A percentile compares a stretch with the other conserved stretches of the same genome.
These are phyloP conservation scores for Phialophora tarda DNA, from an alignment of 2,329 filamentous ascomycete species.

Conservation along the genomic window DNA sequence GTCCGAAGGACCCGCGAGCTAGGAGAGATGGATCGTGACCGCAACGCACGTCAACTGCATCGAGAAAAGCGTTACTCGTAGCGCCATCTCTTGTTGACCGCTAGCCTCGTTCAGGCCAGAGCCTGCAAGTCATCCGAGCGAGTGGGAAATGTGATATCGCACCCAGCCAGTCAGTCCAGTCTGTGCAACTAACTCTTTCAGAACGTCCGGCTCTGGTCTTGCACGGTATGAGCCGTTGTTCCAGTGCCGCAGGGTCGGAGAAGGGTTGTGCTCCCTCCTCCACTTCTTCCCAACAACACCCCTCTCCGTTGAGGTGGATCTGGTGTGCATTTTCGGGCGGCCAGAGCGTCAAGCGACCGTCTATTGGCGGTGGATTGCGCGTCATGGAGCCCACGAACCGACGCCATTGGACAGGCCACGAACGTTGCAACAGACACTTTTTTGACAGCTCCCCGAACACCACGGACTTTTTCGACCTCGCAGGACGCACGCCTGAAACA, in stretches of 20 bases:
- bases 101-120: conserved; percentile 9
- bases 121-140: not conserved
- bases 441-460: conserved; percentile 15
- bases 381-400: conserved; percentile 9
- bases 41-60: conserved; percentile 16
- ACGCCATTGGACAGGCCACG: conserved; percentile 6
- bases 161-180: not conserved
- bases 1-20: conserved; percentile 19
- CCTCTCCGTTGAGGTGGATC: not conserved
- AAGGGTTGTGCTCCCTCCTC: not conserved
- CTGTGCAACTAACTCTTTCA: not conserved
- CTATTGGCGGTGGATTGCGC: conserved; percentile 16
- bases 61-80: conserved; percentile 4
- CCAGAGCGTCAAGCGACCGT: not conserved
- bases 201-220: not conserved
- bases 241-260: not conserved
- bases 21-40: conserved; percentile 2
- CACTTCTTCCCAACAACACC: not conserved
- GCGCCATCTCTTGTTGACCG: conserved; percentile 14
- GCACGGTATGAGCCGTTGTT: not conserved
- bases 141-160: not conserved
- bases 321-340: not conserved
- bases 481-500: conserved; percentile 34
- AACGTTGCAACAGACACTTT: conserved; percentile 5
- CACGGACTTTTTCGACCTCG: conserved; percentile 17